phyloP scores from a whole-genome alignment of 2,329 filamentous ascomycete species.

The Podosphaera fusca region DNA sequence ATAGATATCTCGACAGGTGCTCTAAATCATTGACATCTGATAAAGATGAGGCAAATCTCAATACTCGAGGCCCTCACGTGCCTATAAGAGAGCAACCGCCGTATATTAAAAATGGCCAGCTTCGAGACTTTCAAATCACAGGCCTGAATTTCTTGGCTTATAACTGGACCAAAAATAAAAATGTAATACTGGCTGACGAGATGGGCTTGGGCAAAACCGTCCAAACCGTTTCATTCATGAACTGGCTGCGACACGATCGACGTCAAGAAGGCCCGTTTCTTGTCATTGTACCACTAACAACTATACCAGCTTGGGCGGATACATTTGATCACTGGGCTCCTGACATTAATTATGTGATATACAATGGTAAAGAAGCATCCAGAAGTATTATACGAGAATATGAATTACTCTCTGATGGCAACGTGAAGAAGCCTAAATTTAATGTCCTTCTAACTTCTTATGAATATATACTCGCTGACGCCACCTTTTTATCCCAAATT shows the following conservation, averaged over 20 bases:
- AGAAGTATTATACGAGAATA: constrained; percentile 75
- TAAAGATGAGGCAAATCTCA: constrained; percentile 48
- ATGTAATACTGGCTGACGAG: constrained; percentile 92
- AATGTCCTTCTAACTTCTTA: constrained; percentile 96
- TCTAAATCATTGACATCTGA: constrained; percentile 64
- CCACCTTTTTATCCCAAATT: constrained; percentile 62
- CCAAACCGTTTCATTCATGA: constrained; percentile 89
- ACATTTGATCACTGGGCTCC: constrained; percentile 94
- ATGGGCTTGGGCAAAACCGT: constrained; percentile 98
- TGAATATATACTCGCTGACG: constrained; percentile 79
- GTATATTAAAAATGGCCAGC: constrained; percentile 64
- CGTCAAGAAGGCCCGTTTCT: constrained; percentile 85
- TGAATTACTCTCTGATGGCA: constrained; percentile 69
- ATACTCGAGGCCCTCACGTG: constrained; percentile 50
- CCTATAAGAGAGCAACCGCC: constrained; percentile 57
- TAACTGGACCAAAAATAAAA: constrained; percentile 85
- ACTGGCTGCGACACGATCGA: constrained; percentile 81
- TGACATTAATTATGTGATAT: constrained; percentile 90
- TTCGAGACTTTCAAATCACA: constrained; percentile 81
- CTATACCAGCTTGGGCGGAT: constrained; percentile 94
- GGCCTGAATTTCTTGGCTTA: constrained; percentile 89
- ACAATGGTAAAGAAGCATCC: constrained; percentile 71
- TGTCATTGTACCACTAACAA: constrained; percentile 89
- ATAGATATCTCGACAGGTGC: constrained; percentile 68
- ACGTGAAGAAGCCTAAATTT: constrained; percentile 77